Conservation (phyloP, 495 filamentous ascomycete genomes). For the Cladorrhinum samala region DNA sequence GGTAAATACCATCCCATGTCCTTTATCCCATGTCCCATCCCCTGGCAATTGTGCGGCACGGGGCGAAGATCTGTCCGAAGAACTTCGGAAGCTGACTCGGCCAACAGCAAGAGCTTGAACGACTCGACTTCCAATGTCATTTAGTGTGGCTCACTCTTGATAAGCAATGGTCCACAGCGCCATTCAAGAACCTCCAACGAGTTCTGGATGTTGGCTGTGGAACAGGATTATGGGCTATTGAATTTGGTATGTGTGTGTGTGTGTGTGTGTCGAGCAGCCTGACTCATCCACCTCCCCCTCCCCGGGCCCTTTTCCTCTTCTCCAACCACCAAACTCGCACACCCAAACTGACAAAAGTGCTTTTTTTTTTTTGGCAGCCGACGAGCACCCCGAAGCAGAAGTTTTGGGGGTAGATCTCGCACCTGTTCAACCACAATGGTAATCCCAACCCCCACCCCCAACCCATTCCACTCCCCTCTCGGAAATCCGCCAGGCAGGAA, state of each 20-base stretch:
- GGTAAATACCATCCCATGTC: not conserved
- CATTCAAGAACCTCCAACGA: constrained; percentile 1
- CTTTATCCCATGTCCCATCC: no score
- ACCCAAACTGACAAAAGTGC: not conserved
- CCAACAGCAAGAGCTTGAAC: constrained; percentile 10
- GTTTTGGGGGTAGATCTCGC: constrained; percentile 35
- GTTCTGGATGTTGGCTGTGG: constrained; percentile 11
- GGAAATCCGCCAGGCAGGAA: not conserved
- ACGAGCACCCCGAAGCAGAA: constrained; percentile 2
- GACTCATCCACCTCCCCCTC: no score
- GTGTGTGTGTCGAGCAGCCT: no score
- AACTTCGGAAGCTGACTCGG: no score
- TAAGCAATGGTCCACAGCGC: constrained; percentile 6
- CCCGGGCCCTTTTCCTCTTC: no score
- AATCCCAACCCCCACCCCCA: not conserved
- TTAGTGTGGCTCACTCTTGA: constrained; percentile 13
- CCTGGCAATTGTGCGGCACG: not conserved
- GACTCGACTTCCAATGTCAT: constrained; percentile 13
- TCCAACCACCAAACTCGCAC: no score
- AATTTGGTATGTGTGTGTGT: constrained; percentile 6
- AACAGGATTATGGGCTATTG: constrained; percentile 12
- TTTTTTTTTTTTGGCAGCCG: not conserved
- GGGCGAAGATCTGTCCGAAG: no score
- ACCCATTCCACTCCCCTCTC: not conserved
- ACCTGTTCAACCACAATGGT: constrained; percentile 43